Conservation (phyloP, 352 stramenopile species). For the Aphanomyces astaci region DNA sequence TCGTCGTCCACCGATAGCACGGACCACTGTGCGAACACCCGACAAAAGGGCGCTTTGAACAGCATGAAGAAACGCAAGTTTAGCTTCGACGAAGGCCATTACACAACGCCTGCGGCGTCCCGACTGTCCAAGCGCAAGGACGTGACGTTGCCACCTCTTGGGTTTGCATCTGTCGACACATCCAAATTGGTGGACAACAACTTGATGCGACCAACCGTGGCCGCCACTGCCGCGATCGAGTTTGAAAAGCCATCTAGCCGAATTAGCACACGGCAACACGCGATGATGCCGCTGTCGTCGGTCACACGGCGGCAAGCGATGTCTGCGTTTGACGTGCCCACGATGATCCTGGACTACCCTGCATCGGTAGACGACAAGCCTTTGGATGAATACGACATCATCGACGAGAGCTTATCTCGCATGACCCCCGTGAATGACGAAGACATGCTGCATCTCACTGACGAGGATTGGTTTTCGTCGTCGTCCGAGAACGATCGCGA, state of each 20-base stretch:
- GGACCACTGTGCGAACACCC: not conserved
- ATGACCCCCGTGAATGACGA: slow-evolving; percentile 71
- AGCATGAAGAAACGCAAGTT: slow-evolving; percentile 28
- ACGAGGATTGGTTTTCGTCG: slow-evolving; percentile 75
- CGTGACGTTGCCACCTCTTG: not conserved
- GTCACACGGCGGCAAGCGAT: slow-evolving; percentile 19
- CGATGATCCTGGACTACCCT: slow-evolving; percentile 66
- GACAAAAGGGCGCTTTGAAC: slow-evolving; percentile 22
- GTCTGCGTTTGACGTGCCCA: slow-evolving; percentile 16
- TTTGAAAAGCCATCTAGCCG: not conserved
- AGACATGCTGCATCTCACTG: slow-evolving; percentile 66
- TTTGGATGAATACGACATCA: slow-evolving; percentile 39
- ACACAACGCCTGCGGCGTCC: not conserved
- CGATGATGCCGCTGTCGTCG: slow-evolving; percentile 44
- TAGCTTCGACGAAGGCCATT: slow-evolving; percentile 27
- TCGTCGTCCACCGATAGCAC: not conserved
- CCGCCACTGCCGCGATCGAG: not conserved
- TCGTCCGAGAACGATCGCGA: not conserved
- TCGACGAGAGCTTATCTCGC: slow-evolving; percentile 39
- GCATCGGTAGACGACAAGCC: slow-evolving; percentile 44
- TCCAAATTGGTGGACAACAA: not conserved
- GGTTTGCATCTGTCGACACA: not conserved
- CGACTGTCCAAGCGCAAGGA: slow-evolving; percentile 17
- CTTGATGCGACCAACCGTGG: not conserved
- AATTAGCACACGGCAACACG: slow-evolving; percentile 25